A percentile compares a stretch with the other conserved stretches of the same genome.
These are phyloP conservation scores for Mycena sanguinolenta DNA, from an alignment of 768 basidiomycete genomes.

Conservation along the genomic window DNA sequence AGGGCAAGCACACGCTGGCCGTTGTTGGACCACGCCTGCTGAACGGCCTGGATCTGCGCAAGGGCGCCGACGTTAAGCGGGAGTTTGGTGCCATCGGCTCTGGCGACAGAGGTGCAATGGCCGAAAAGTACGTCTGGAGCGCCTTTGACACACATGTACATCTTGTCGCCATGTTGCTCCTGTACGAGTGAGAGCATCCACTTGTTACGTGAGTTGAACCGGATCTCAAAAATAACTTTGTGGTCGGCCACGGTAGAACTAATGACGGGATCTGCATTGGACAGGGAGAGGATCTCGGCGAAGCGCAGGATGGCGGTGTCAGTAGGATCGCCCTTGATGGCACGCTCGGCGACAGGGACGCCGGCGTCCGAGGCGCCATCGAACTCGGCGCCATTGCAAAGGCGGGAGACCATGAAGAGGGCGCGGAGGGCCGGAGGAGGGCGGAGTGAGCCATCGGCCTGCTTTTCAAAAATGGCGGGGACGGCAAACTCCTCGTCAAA, in stretches of 20 bases:
- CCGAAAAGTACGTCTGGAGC: constrained; percentile 69
- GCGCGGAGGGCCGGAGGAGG: neutral
- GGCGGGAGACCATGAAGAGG: constrained; percentile 53
- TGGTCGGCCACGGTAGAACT: constrained; percentile 36
- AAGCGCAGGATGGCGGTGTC: constrained; percentile 69
- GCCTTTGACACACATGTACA: constrained; percentile 66
- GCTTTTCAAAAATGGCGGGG: no score
- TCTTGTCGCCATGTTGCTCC: neutral
- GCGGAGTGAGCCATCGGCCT: no score
- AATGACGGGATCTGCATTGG: constrained; percentile 39
- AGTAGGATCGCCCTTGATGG: constrained; percentile 62
- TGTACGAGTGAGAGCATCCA: constrained; percentile 66
- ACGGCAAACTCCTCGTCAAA: no score
- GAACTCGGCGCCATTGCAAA: constrained; percentile 72
- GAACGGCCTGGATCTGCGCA: no score
- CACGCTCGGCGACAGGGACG: constrained; percentile 47
- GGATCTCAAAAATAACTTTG: constrained; percentile 51
- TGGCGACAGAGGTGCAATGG: constrained; percentile 51
- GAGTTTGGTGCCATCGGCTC: constrained; percentile 47
- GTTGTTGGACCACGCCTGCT: constrained; percentile 62
- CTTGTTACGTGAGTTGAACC: constrained; percentile 67
- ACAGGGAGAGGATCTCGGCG: constrained; percentile 48
- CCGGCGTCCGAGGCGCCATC: constrained; percentile 43
- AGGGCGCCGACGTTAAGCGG: no score
- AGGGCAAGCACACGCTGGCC: constrained; percentile 70